Conservation (phyloP, 1,284 basidiomycete genomes). For the Volvariella surrecta region DNA sequence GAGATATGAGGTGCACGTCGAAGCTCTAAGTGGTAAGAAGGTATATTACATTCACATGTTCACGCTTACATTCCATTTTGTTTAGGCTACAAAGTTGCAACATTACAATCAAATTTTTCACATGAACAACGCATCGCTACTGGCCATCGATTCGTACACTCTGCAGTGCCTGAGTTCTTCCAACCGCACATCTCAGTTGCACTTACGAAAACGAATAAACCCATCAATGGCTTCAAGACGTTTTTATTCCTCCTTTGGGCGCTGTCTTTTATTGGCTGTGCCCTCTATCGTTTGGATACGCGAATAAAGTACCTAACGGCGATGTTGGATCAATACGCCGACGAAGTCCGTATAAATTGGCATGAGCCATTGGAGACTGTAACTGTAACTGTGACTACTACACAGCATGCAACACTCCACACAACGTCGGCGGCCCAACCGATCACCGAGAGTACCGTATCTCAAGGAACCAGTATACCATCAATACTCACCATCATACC, state of each 20-base stretch:
- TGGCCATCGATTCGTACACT: slow-evolving; percentile 40
- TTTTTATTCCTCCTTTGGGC: slow-evolving; percentile 23
- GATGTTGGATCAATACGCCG: slow-evolving; percentile 23
- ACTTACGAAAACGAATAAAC: slow-evolving; percentile 14
- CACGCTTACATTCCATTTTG: slow-evolving; percentile 6
- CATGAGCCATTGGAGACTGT: slow-evolving; percentile 17
- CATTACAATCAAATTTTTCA: slow-evolving; percentile 38
- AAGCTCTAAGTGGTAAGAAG: slow-evolving; percentile 39
- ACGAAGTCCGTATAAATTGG: slow-evolving; percentile 16
- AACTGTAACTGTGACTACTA: slow-evolving; percentile 27
- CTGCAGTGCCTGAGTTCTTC: slow-evolving; percentile 46
- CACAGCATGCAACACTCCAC: slow-evolving; percentile 17
- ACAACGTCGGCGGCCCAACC: too few relatives aligned
- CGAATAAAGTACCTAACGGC: slow-evolving; percentile 29
- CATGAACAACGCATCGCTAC: slow-evolving; percentile 27
- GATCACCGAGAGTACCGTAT: too few relatives aligned
- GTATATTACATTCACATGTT: slow-evolving; percentile 4
- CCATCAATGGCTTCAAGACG: slow-evolving; percentile 16
- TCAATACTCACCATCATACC: not conserved
- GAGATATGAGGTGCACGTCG: slow-evolving; percentile 52
- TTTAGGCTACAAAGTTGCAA: slow-evolving; percentile 31
- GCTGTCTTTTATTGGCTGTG: slow-evolving; percentile 18
- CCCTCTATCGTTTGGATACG: slow-evolving; percentile 25
- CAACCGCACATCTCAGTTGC: slow-evolving; percentile 39
- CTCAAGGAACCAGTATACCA: too few relatives aligned